Conservation (phyloP, 257 asterid species). For the Marsdenia floribunda region DNA sequence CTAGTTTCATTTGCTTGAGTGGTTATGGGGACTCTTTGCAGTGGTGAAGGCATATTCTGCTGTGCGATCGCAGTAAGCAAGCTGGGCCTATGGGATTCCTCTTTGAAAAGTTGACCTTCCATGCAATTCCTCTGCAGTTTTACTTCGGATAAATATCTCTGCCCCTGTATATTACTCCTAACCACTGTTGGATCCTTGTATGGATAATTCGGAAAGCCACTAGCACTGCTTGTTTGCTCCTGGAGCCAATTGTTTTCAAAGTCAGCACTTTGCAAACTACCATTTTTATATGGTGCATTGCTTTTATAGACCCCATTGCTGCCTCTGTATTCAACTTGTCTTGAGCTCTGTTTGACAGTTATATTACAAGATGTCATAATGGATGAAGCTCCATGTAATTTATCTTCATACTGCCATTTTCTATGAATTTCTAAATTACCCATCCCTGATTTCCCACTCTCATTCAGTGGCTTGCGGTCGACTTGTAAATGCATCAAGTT, state of each 20-base stretch:
- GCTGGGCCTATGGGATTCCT: slow-evolving; percentile 28
- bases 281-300: slow-evolving; percentile 23
- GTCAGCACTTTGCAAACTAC: slow-evolving; percentile 20
- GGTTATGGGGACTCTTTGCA: slow-evolving; percentile 17
- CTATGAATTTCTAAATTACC: slow-evolving; percentile 25
- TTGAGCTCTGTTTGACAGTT: slow-evolving; percentile 24
- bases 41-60: slow-evolving; percentile 22
- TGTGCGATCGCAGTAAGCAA: slow-evolving; percentile 20
- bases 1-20: slow-evolving; percentile 27
- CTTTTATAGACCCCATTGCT: slow-evolving; percentile 23
- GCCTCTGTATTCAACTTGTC: slow-evolving; percentile 25
- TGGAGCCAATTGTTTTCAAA: slow-evolving; percentile 24
- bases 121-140: slow-evolving; percentile 27
- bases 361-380: slow-evolving; percentile 29
- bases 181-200: slow-evolving; percentile 18
- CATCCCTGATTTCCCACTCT: slow-evolving; percentile 20
- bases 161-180: slow-evolving; percentile 31
- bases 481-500: slow-evolving; percentile 29
- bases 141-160: slow-evolving; percentile 15
- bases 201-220: slow-evolving; percentile 19
- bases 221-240: slow-evolving; percentile 18
- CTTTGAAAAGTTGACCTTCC: slow-evolving; percentile 23
- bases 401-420: slow-evolving; percentile 27
- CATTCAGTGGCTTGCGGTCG: slow-evolving; percentile 17
- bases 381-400: slow-evolving; percentile 21